Evolutionary conservation across 2,329 filamentous ascomycete genomes (phyloP), one percentile per base, ranked within the genome.

Genomic region (Dactylellina leptospora): DNA sequence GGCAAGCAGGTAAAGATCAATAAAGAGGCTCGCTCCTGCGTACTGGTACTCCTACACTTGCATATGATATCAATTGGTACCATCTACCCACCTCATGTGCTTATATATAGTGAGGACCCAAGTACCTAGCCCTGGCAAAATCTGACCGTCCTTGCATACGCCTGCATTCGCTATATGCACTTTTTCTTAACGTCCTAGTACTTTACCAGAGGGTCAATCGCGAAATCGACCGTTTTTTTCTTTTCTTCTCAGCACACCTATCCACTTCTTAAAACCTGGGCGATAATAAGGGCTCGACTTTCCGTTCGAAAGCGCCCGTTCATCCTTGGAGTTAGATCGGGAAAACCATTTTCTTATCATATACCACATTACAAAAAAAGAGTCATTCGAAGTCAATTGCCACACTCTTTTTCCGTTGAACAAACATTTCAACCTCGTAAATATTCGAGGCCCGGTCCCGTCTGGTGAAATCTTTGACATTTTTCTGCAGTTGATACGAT

Each of bases 101-200:
- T 11, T 40, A 55, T 40, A 16, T 20, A 40, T 28, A 50, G 44
- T 48, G 36, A 44, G 36, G 36, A 23, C 30, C 36, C 36, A 33
- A 55, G 61, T 66, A 66, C 51, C 33, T 1, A 51, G 30, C 44
- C 48, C 50, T 50, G 18, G 50, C 45, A 36, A 55, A 63, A 59
- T 51, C 36, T 56, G 58, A 48, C 51, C 56, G 56, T 71, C 48
- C 59, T 61, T 62, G 42, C 33, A 62, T 62, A 44, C 44, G 40
- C 51, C 38, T 70, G 64, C 64, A 61, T 55, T n/a, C n/a, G n/a
- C n/a, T n/a, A 42, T 56, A 61, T 70, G 64, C 64, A 48, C 64
- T 48, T 40, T 55, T 61, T 56, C 18, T n/a, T n/a, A 55, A 71
- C 66, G 51, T 58, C 51, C 55, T 58, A 50, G 56, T 40, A 22